Evolutionary conservation across 371 early-diverging fungal genomes (phyloP), one percentile per base, ranked within the genome.

Genomic region (Smittium culicis): DNA sequence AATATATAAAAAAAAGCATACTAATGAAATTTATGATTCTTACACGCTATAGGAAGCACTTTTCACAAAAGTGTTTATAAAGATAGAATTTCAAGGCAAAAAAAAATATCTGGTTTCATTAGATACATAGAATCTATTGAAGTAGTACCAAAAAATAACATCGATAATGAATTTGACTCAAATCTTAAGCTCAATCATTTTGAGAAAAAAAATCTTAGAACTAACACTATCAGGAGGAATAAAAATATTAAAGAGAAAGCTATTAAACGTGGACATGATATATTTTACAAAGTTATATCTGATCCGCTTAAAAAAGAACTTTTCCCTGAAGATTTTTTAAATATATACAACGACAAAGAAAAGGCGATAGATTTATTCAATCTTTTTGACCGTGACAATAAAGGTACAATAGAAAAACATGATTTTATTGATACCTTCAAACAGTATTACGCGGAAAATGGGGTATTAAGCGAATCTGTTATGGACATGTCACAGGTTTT

Each of bases 401-500:
- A 86, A 71, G 88, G 88, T 34, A 83, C 83, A 61, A 76, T 90
- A 34, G 82, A 80, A 68, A 77, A 78, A 57, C 70, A 73, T 17
- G 90, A 89, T 66, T 72, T 89, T 68, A 81, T 85, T 28, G 78
- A 83, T 30, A 77, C 79, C 20, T 80, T 89, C 54, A 69, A 85
- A 3, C 74, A 77, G n/a, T 81, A 85, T 35, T 87, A 86, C 69
- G 79, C 82, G 35, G 90, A 90, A 64, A 82, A 86, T 28, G 79
- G 82, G 17, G 72, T 79, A 29, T 67, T 89, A 34, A 75, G 80
- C 14, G 74, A 74, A 5, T 83, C 86, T 0, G 77, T 90, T 71
- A 73, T 81, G 34, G 89, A 90, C 65, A 77, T 87, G 71, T 83
- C 85, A 2, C 83, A 85, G 65, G 86, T 87, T 14, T 79, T 90